Evolutionary conservation across 192 early-diverging fungal genomes (phyloP).

Genomic region (Coemansia sp.): DNA sequence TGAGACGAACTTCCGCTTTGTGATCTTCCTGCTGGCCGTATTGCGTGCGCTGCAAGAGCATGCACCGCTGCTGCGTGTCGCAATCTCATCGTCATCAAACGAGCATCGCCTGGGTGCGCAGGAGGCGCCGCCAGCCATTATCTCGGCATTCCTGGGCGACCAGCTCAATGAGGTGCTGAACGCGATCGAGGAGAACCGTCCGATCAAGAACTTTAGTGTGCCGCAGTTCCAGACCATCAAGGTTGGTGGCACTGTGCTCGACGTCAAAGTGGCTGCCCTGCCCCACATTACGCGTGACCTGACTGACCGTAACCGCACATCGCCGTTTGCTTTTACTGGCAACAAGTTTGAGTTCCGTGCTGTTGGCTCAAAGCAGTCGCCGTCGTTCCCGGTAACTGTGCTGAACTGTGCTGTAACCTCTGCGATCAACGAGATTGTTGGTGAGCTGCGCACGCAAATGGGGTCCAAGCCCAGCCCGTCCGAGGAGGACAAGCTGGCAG

Average conservation of each 20-base stretch:
- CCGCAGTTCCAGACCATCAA: conserved; percentile 89
- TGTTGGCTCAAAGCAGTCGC: conserved; percentile 96
- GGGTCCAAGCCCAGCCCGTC: conserved; percentile 82
- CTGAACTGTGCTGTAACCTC: conserved; percentile 90
- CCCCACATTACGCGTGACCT: conserved; percentile 92
- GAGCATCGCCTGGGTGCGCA: conserved; percentile 98
- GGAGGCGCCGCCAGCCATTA: conserved; percentile 97
- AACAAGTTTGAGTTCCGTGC: conserved; percentile 99
- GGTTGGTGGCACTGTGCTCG: conserved; percentile 92
- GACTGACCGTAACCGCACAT: conserved; percentile 99
- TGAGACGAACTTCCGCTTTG: conserved; percentile 98
- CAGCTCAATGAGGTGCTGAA: conserved; percentile 95
- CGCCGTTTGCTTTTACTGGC: conserved; percentile 98
- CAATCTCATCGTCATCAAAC: conserved; percentile 92
- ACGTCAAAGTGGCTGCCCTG: conserved; percentile 91
- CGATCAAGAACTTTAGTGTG: conserved; percentile 82
- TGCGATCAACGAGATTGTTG: conserved; percentile 72
- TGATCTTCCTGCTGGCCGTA: conserved; percentile 89
- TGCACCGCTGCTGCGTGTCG: conserved; percentile 85
- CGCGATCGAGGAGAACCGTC: conserved; percentile 84
- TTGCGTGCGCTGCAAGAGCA: conserved; percentile 91
- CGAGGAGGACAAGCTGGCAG: conserved; percentile 82
- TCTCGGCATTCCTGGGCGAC: conserved; percentile 97
- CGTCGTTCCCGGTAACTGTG: conserved; percentile 92
- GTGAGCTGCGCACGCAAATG: conserved; percentile 75